Evolutionary conservation across 1,139 yeast genomes (phyloP).

Genomic region (Eremothecium gossypii): DNA sequence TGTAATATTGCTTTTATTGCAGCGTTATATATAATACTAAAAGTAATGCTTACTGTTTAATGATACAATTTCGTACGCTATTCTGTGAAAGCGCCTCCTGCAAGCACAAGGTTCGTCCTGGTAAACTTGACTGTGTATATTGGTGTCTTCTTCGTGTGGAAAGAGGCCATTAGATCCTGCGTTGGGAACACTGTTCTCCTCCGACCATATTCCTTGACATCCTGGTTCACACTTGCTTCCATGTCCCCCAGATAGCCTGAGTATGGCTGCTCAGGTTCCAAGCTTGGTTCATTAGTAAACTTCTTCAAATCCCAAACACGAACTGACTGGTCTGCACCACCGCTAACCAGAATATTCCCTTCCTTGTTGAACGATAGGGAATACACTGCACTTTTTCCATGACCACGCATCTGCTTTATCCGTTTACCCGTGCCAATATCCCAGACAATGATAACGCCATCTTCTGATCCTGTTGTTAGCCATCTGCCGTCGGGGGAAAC

Average conservation of each 20-base stretch:
- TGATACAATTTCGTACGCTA: conserved; percentile 12
- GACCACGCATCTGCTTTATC: conserved; percentile 79
- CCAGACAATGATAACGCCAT: conserved; percentile 82
- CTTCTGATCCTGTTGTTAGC: conserved; percentile 95
- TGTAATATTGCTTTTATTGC: not conserved
- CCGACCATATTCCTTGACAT: conserved; percentile 35
- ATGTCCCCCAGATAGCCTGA: conserved; percentile 33
- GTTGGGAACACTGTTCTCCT: conserved; percentile 69
- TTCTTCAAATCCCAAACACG: conserved; percentile 93
- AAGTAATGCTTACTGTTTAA: no score
- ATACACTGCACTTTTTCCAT: conserved; percentile 79
- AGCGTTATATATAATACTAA: not conserved
- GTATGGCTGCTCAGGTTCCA: conserved; percentile 66
- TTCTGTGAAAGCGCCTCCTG: conserved; percentile 75
- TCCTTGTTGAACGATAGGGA: conserved; percentile 80
- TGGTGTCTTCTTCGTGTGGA: conserved; percentile 88
- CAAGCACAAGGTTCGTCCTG: conserved; percentile 78
- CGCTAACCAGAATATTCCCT: conserved; percentile 82
- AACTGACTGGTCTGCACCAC: conserved; percentile 88
- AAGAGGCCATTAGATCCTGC: conserved; percentile 86
- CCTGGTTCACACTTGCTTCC: conserved; percentile 29
- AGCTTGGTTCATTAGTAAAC: conserved; percentile 71
- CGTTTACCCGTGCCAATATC: conserved; percentile 89
- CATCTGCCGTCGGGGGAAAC: conserved; percentile 96
- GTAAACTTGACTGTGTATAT: conserved; percentile 91